These are phyloP conservation scores for Apophysomyces variabilis DNA, from an alignment of 371 early-diverging fungal species.

Conservation along the genomic window DNA sequence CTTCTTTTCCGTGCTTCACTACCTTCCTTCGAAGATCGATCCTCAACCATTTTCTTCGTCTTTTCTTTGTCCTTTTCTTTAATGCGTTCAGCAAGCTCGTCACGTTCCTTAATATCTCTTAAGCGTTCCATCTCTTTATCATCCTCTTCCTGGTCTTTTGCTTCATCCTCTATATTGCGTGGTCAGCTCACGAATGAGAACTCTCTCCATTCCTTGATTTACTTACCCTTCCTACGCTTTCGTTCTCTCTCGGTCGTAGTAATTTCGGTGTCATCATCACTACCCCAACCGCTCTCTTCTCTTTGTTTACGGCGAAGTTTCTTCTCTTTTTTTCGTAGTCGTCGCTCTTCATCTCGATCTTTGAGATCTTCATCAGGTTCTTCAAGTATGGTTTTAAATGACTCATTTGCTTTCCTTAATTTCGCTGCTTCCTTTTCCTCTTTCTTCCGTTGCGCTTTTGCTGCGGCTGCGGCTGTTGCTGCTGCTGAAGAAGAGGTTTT, in stretches of 20 bases:
- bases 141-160: conserved; percentile 40
- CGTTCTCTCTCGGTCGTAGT: conserved; percentile 44
- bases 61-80: conserved; percentile 83
- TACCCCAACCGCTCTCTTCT: conserved; percentile 58
- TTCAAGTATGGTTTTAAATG: conserved; percentile 60
- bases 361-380: conserved; percentile 46
- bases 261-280: conserved; percentile 61
- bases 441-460: conserved; percentile 51
- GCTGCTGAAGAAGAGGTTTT: conserved; percentile 31
- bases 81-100: conserved; percentile 87
- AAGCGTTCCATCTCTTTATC: conserved; percentile 64
- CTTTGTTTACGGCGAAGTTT: conserved; percentile 60
- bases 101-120: conserved; percentile 79
- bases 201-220: background rate
- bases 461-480: conserved; percentile 34
- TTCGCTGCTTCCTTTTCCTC: conserved; percentile 59
- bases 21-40: conserved; percentile 75
- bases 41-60: conserved; percentile 82
- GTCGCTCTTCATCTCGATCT: conserved; percentile 31
- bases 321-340: conserved; percentile 50
- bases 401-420: conserved; percentile 63
- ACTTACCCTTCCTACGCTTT: conserved; percentile 44
- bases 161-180: conserved; percentile 5
- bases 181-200: background rate
- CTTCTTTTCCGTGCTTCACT: conserved; percentile 75